A percentile compares a stretch with the other conserved stretches of the same genome.
Evolutionary conservation across 1,284 basidiomycete species (phyloP).

Genomic region (Athelia sp.): DNA sequence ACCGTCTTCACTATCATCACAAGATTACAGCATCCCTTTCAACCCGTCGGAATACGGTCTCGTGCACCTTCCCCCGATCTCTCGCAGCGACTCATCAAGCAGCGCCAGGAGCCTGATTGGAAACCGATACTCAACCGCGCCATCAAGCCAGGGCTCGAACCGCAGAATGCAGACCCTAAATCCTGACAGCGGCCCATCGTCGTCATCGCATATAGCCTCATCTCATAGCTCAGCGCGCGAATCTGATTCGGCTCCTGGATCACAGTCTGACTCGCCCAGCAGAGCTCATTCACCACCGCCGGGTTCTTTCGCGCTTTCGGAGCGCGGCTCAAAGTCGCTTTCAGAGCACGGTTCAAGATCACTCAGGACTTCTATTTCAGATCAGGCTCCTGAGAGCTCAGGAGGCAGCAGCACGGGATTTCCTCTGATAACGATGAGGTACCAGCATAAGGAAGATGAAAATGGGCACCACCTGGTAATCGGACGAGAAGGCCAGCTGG

Average conservation of each 20-base stretch:
- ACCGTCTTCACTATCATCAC: slow-evolving; percentile 4
- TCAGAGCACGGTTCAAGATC: not conserved
- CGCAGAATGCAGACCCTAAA: not conserved
- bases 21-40: slow-evolving; percentile 18
- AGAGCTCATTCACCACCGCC: too few relatives aligned
- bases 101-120: slow-evolving; percentile 3
- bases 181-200: too few relatives aligned
- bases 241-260: too few relatives aligned
- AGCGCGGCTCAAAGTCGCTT: too few relatives aligned
- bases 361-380: not conserved
- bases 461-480: slow-evolving; percentile 73
- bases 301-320: too few relatives aligned
- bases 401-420: slow-evolving; percentile 11
- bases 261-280: too few relatives aligned
- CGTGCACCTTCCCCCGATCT: slow-evolving; percentile 45
- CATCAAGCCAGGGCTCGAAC: not conserved
- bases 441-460: slow-evolving; percentile 64
- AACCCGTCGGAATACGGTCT: slow-evolving; percentile 44
- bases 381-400: not conserved
- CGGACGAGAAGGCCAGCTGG: slow-evolving; percentile 67
- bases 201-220: too few relatives aligned
- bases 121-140: not conserved
- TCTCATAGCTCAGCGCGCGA: too few relatives aligned
- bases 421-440: slow-evolving; percentile 54
- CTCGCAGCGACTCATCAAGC: slow-evolving; percentile 11